phyloP scores from a whole-genome alignment of 2,329 filamentous ascomycete genomes.

The Thielaviopsis musarum region DNA sequence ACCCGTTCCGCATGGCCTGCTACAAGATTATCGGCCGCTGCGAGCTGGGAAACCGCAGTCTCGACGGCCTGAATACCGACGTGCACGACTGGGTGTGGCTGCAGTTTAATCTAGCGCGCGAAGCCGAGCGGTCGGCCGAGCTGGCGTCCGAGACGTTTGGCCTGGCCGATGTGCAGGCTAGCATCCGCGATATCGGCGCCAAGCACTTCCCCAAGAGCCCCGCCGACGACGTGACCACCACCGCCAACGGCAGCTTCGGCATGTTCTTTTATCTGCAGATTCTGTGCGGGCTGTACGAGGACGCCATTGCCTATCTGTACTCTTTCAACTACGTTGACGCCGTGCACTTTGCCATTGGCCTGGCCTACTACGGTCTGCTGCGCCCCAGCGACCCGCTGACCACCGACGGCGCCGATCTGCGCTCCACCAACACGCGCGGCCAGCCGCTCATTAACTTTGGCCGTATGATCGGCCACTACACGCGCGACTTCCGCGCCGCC shows the following conservation, averaged over 20 bases:
- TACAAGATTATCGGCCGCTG: slow-evolving; percentile 91
- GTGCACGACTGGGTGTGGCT: slow-evolving; percentile 59
- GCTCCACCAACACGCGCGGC: slow-evolving; percentile 48
- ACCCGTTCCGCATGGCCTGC: slow-evolving; percentile 91
- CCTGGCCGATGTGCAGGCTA: slow-evolving; percentile 53
- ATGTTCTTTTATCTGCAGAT: slow-evolving; percentile 91
- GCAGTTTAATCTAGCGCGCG: slow-evolving; percentile 51
- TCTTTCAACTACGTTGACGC: slow-evolving; percentile 83
- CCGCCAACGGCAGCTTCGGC: slow-evolving; percentile 60
- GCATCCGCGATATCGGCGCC: slow-evolving; percentile 74
- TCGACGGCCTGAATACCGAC: slow-evolving; percentile 45
- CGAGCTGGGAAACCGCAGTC: slow-evolving; percentile 45
- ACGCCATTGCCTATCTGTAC: slow-evolving; percentile 82
- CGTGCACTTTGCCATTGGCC: slow-evolving; percentile 81
- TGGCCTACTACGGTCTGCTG: slow-evolving; percentile 78
- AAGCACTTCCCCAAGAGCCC: slow-evolving; percentile 76
- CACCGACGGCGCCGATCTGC: slow-evolving; percentile 53
- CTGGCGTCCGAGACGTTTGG: slow-evolving; percentile 50
- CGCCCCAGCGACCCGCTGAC: slow-evolving; percentile 69
- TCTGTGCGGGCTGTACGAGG: slow-evolving; percentile 82
- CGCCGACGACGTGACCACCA: slow-evolving; percentile 41
- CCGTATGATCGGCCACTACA: slow-evolving; percentile 87
- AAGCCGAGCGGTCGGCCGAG: slow-evolving; percentile 45
- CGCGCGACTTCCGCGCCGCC: slow-evolving; percentile 82
- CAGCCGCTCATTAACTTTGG: slow-evolving; percentile 85